Evolutionary conservation across 176 grass and related monocot species (phyloP).

Genomic region (Phyllostachys edulis): DNA sequence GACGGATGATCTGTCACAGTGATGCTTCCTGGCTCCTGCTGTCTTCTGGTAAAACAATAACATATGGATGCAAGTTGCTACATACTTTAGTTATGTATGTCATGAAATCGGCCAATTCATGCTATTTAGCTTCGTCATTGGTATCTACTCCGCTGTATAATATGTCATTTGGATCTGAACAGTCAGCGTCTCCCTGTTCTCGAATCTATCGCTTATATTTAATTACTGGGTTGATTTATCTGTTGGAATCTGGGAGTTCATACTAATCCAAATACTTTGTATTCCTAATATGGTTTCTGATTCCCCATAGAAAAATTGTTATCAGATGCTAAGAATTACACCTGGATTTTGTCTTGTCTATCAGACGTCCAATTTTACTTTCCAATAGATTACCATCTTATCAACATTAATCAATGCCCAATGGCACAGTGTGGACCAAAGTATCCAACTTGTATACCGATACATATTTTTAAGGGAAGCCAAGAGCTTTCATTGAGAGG

Average conservation of each 20-base stretch:
- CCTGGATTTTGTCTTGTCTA: slow-evolving; percentile 2
- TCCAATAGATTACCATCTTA: neutral
- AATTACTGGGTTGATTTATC: slow-evolving; percentile 27
- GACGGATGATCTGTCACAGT: neutral
- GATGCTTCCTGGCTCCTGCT: slow-evolving; percentile 25
- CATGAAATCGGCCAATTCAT: slow-evolving; percentile 24
- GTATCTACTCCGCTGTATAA: slow-evolving; percentile 41
- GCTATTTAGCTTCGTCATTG: slow-evolving; percentile 16
- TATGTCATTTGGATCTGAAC: slow-evolving; percentile 50
- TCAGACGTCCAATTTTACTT: neutral
- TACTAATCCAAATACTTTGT: slow-evolving; percentile 1
- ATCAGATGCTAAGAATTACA: neutral
- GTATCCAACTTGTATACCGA: neutral
- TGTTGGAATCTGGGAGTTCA: neutral
- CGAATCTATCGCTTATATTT: slow-evolving; percentile 44
- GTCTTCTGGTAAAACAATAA: slow-evolving; percentile 31
- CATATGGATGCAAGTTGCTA: slow-evolving; percentile 16
- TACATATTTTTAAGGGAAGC: neutral
- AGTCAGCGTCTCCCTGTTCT: slow-evolving; percentile 34
- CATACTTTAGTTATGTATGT: slow-evolving; percentile 26
- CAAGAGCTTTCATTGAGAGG: no score
- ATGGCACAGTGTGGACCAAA: neutral
- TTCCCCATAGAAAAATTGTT: neutral
- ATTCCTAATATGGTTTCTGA: neutral
- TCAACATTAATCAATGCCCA: neutral